A percentile compares a stretch with the other conserved stretches of the same genome.
phyloP scores from a whole-genome alignment of 192 early-diverging fungal genomes.

The Mortierella hygrophila region DNA sequence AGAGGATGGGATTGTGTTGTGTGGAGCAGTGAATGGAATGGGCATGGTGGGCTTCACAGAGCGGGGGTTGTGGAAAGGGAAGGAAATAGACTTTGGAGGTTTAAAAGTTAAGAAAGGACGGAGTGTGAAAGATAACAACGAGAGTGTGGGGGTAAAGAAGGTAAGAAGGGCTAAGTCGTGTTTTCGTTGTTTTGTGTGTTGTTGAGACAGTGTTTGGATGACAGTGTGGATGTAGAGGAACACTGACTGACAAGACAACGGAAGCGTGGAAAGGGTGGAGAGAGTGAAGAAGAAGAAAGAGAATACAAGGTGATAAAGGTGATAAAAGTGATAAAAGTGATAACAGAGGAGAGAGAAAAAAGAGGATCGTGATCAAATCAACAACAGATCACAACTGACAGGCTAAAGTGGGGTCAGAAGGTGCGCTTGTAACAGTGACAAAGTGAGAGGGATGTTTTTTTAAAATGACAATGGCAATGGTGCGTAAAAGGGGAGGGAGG shows the following conservation, averaged over 20 bases:
- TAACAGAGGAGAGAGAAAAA: neutral
- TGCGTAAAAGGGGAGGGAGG: neutral
- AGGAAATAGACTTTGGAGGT: neutral
- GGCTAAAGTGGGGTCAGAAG: neutral
- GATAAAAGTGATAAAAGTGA: too few species aligned
- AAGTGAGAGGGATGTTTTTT: too few species aligned
- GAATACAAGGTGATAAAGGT: neutral
- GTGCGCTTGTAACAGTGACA: neutral
- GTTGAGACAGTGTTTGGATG: neutral
- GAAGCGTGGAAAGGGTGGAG: neutral
- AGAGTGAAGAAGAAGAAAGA: constrained; percentile 4
- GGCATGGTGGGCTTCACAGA: constrained; percentile 3
- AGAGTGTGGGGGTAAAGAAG: too few species aligned
- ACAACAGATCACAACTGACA: neutral
- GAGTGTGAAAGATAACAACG: too few species aligned
- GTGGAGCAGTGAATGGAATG: constrained; percentile 14
- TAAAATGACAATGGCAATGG: neutral
- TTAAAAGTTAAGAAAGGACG: too few species aligned
- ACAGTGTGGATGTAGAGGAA: neutral
- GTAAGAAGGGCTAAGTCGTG: too few species aligned
- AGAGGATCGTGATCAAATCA: constrained; percentile 2
- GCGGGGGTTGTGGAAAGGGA: neutral
- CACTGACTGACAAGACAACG: neutral
- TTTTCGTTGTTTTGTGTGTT: too few species aligned
- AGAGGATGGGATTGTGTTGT: constrained; percentile 16